Conservation (phyloP, 768 basidiomycete genomes). For the Russula foetens region DNA sequence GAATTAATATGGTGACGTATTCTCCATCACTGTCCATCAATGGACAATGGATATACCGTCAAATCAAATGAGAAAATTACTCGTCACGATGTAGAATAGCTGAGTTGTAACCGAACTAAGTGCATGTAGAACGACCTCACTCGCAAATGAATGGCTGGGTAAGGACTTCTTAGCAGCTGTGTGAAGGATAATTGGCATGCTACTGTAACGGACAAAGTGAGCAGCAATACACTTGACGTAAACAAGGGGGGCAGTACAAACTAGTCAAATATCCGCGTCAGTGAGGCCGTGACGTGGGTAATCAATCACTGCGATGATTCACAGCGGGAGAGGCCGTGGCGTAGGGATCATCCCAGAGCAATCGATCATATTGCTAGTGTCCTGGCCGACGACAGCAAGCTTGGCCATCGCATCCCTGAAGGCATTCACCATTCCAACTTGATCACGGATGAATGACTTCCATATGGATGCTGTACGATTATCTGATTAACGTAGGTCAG, state of each 20-base stretch:
- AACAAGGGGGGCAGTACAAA: neutral
- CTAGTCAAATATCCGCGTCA: conserved; percentile 21
- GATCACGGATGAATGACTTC: conserved; percentile 34
- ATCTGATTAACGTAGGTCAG: conserved; percentile 24
- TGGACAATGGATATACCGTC: too few species aligned
- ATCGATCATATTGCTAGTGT: conserved; percentile 31
- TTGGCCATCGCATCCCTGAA: conserved; percentile 41
- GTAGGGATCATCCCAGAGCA: conserved; percentile 39
- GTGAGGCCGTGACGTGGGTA: conserved; percentile 23
- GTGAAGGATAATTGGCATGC: too few species aligned
- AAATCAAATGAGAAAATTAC: too few species aligned
- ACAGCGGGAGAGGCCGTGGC: conserved; percentile 25
- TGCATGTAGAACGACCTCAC: too few species aligned
- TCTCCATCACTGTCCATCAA: too few species aligned
- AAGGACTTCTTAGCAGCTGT: too few species aligned
- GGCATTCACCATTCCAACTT: conserved; percentile 19
- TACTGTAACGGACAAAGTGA: neutral
- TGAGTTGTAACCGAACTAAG: too few species aligned
- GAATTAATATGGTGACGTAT: too few species aligned
- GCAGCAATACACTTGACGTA: neutral
- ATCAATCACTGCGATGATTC: neutral
- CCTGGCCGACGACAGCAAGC: conserved; percentile 36
- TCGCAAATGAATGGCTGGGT: too few species aligned
- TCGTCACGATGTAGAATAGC: too few species aligned
- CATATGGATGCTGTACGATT: conserved; percentile 40